Evolutionary conservation across 1,139 yeast genomes (phyloP), one percentile per base, ranked within the genome.

Genomic region (Hyphopichia pseudoburtonii): DNA sequence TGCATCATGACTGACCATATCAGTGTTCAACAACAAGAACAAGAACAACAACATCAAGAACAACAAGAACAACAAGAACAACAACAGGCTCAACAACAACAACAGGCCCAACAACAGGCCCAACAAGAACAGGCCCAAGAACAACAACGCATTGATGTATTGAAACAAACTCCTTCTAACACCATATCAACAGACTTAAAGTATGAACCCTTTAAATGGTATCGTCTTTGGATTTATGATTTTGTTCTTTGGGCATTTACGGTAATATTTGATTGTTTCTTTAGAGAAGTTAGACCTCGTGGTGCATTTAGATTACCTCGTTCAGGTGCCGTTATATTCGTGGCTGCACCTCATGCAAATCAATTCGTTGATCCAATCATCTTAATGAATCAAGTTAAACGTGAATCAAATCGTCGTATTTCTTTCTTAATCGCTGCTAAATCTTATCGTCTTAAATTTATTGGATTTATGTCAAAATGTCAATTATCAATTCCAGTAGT

Each of bases 261-360:
- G 17, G 60, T 71, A 33, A 57, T 68, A 10, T 69, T 70, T 48
- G 76, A 72, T 49, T 68, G 74, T 42, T 92, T 92, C 66, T 92
- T 92, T 62, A 69, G 97, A 45, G 96, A 90, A 55, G 86, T 90
- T 46, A 73, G 90, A 42, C 84, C 96, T 3, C 73, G 98, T 43
- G 97, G 97, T 3, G 94, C 96, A 1, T 90, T 82, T 65, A 73
- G 90, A 39, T 77, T 92, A 39, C 97, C 98, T 3, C 71, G 77
- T 29, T 58, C 73, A 9, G 97, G 96, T 1, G 95, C 97, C 0
- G 81, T 89, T 17, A 89, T 92, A 40, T 87, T 92, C 55, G 97
- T 92, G 31, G 97, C 94, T 2, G 98, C 97, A 7, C 97, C 97
- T 7, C 98, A 90, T 65, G 96, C 96, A 25, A 92, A 90, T 61